Evolutionary conservation across 2,329 filamentous ascomycete genomes (phyloP), one percentile per base, ranked within the genome.

Genomic region (Huntiella savannae): DNA sequence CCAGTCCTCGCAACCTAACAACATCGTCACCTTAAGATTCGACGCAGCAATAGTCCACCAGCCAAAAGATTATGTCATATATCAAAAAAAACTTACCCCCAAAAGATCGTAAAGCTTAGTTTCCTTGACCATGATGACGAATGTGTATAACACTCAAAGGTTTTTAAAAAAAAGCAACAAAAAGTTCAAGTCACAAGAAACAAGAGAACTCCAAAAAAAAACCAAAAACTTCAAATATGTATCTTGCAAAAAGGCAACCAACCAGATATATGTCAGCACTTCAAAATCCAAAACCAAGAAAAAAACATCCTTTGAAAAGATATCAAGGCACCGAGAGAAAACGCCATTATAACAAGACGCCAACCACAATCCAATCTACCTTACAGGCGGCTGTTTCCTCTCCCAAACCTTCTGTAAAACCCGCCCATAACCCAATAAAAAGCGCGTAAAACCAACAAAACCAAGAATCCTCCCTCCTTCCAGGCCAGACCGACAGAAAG

Each of bases 51-150:
- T 17, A 17, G 5, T 15, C 7, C 15, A 16, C 12, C 37, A 16
- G 3, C 8, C 3, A 12, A 36, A 19, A 32, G 8, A 44, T 12
- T 12, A 22, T 17, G 12, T 13, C 13, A 28, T 11, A 38, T 13
- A 5, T 34, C 17, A 34, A 36, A 19, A 19, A 66, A 19, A 19
- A 66, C 73, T 58, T 77, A 86, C 82, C 62, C 82, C 82, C 43
- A 91, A 73, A 51, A 73, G 65, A 51, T 88, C 82, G 67, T 91
- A 91, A 60, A 75, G 72, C 62, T 83, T 83, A 34, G 76, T 82
- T 57, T 86, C 82, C 60, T 81, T 82, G 54, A 78, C 80, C 82
- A 86, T 87, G 45, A 32, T 47, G 49, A 10, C 40, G 28, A 36
- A 2, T 16, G 39, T 43, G 36, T 40, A 32, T 12, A 19, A 19